A percentile compares a stretch with the other conserved stretches of the same genome.
These are phyloP conservation scores for Colletotrichum sojae DNA, from an alignment of 2,329 filamentous ascomycete genomes.

Conservation along the genomic window DNA sequence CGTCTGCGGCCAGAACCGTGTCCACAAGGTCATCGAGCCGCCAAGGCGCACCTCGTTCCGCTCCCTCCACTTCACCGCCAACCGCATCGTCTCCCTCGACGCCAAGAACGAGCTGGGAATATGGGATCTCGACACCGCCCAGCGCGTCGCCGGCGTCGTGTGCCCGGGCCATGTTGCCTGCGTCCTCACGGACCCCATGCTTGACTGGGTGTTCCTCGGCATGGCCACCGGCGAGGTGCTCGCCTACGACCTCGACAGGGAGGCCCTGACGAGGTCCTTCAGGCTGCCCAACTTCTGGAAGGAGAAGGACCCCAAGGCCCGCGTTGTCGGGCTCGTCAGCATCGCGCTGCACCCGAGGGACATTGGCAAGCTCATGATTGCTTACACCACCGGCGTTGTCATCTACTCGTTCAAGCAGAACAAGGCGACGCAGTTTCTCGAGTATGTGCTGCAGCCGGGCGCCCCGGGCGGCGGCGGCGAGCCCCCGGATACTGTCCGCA, in stretches of 20 bases:
- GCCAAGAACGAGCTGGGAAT: conserved; percentile 87
- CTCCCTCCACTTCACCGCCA: conserved; percentile 85
- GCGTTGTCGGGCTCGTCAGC: conserved; percentile 76
- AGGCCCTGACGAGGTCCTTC: conserved; percentile 78
- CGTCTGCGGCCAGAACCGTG: conserved; percentile 85
- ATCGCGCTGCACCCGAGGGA: conserved; percentile 92
- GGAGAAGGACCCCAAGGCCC: conserved; percentile 77
- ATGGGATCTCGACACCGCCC: conserved; percentile 83
- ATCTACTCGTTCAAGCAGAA: conserved; percentile 97
- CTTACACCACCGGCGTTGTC: conserved; percentile 89
- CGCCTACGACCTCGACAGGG: conserved; percentile 93
- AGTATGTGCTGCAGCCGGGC: conserved; percentile 85
- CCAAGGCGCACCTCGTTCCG: conserved; percentile 81
- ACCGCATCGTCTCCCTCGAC: conserved; percentile 88
- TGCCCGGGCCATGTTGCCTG: conserved; percentile 83
- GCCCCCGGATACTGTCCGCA: conserved; percentile 73
- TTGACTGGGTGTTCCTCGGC: conserved; percentile 94
- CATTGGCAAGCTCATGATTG: conserved; percentile 90
- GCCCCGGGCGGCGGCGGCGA: conserved; percentile 86
- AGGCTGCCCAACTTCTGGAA: conserved; percentile 90
- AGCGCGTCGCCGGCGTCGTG: conserved; percentile 77
- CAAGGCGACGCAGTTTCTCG: conserved; percentile 81
- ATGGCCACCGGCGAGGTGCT: conserved; percentile 86
- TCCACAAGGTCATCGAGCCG: conserved; percentile 81
- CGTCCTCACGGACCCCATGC: conserved; percentile 86